Percentiles rank a stretch among this genome's conserved stretches.
Evolutionary conservation across 768 basidiomycete genomes (phyloP).

Genomic region (Termitomyces sp.): DNA sequence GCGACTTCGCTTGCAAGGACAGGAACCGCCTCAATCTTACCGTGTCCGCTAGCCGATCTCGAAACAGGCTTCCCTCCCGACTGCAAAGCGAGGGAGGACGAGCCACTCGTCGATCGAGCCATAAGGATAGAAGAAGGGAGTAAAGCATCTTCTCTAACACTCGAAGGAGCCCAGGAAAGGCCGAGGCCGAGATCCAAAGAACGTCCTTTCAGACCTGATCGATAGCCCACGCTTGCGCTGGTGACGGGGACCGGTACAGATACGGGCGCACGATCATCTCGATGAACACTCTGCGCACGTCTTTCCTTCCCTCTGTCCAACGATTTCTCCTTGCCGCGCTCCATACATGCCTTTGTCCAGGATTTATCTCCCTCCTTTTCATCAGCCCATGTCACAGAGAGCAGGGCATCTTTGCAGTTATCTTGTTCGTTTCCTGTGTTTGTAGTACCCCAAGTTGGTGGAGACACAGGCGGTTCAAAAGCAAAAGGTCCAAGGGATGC

Average conservation of each 20-base stretch:
- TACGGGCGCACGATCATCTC: constrained; percentile 26
- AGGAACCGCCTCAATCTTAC: constrained; percentile 17
- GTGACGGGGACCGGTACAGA: constrained; percentile 19
- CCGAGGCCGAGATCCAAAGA: constrained; percentile 68
- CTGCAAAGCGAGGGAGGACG: constrained; percentile 17
- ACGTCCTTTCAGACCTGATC: constrained; percentile 54
- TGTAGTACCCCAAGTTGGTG: constrained; percentile 33
- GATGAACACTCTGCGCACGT: constrained; percentile 14
- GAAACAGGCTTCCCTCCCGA: constrained; percentile 16
- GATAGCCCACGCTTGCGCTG: constrained; percentile 26
- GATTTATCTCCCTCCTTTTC: constrained; percentile 11
- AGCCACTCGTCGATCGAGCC: constrained; percentile 23
- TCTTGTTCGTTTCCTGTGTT: constrained; percentile 19
- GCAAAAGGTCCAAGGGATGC: constrained; percentile 55
- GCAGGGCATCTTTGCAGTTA: constrained; percentile 12
- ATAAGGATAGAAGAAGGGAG: constrained; percentile 41
- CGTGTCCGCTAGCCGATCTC: constrained; percentile 17
- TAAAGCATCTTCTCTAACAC: constrained; percentile 61
- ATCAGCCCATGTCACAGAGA: constrained; percentile 17
- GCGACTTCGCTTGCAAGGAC: constrained; percentile 41
- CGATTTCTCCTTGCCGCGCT: constrained; percentile 24
- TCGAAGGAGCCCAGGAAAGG: constrained; percentile 67
- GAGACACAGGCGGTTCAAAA: constrained; percentile 64
- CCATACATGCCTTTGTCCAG: constrained; percentile 10
- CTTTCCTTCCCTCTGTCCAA: constrained; percentile 22